Conservation (phyloP, 1,284 basidiomycete genomes). For the Leccinum laetum region DNA sequence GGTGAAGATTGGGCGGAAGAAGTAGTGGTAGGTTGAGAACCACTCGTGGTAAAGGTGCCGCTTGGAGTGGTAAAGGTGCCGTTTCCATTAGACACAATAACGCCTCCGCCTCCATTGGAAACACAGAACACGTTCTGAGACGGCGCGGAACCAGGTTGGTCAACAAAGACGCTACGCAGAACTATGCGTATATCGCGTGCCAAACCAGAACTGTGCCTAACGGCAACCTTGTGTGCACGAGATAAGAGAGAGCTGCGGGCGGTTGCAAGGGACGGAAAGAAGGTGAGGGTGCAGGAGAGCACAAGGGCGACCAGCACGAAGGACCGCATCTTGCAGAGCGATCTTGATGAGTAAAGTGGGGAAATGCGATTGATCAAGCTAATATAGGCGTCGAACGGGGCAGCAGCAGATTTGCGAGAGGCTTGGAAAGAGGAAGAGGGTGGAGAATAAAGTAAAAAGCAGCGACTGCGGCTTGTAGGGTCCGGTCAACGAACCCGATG, state of each 20-base stretch:
- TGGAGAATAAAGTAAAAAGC: constrained; percentile 1
- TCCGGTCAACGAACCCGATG: constrained; percentile 27
- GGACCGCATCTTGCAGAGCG: constrained; percentile 21
- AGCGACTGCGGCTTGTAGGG: constrained; percentile 9
- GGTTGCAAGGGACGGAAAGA: constrained; percentile 15
- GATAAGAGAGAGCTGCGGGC: constrained; percentile 29
- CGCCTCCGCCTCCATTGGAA: constrained; percentile 24
- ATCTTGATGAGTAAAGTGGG: constrained; percentile 7
- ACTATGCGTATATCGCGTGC: constrained; percentile 69
- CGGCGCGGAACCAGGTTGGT: constrained; percentile 28
- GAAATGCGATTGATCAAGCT: constrained; percentile 8
- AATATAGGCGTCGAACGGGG: constrained; percentile 2
- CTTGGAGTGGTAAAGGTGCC: constrained; percentile 18
- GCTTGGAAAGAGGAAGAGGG: neutral
- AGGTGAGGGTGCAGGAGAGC: constrained; percentile 21
- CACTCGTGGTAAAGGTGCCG: constrained; percentile 21
- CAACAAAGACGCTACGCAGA: constrained; percentile 50
- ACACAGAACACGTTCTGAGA: constrained; percentile 32
- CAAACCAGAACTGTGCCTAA: constrained; percentile 53
- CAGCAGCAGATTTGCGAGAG: neutral
- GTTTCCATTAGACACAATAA: constrained; percentile 21
- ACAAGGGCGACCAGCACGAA: constrained; percentile 38
- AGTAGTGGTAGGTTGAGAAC: constrained; percentile 17
- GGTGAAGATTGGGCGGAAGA: constrained; percentile 29
- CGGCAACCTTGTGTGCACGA: constrained; percentile 42